Evolutionary conservation across 805 yeast species (phyloP).

Genomic region (Hanseniaspora pseudoguilliermondii): DNA sequence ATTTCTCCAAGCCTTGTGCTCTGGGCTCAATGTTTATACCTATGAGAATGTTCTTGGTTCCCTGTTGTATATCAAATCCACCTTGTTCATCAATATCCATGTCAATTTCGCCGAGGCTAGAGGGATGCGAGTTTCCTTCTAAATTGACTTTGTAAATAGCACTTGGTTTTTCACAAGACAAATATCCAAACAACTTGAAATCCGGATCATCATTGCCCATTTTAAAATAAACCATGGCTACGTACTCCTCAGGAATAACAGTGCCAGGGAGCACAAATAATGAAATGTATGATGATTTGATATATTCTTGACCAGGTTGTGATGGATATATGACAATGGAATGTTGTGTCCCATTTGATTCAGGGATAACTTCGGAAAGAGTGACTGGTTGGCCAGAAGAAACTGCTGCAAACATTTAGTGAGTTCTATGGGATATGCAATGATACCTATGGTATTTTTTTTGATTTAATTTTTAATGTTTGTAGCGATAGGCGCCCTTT

Average conservation of each 20-base stretch:
- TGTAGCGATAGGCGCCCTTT: not conserved
- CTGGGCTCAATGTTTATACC: constrained; percentile 89
- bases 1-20: constrained; percentile 46
- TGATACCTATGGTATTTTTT: not conserved
- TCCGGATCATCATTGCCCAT: constrained; percentile 41
- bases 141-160: constrained; percentile 74
- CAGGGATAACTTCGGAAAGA: constrained; percentile 28
- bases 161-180: constrained; percentile 61
- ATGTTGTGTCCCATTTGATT: constrained; percentile 28
- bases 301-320: constrained; percentile 24
- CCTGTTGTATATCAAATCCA: constrained; percentile 22
- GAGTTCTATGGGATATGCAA: not conserved
- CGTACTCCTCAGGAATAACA: constrained; percentile 51
- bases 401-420: constrained; percentile 29
- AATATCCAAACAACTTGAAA: constrained; percentile 54
- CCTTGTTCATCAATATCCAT: constrained; percentile 40
- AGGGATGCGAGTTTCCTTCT: constrained; percentile 19
- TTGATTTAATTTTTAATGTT: not conserved
- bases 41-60: constrained; percentile 34
- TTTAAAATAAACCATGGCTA: constrained; percentile 84
- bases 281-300: constrained; percentile 51
- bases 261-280: constrained; percentile 77
- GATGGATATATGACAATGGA: constrained; percentile 27
- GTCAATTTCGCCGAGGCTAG: constrained; percentile 41
- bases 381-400: constrained; percentile 31